Evolutionary conservation across 2,329 filamentous ascomycete genomes (phyloP).

Genomic region (Trichophaea hybrida): DNA sequence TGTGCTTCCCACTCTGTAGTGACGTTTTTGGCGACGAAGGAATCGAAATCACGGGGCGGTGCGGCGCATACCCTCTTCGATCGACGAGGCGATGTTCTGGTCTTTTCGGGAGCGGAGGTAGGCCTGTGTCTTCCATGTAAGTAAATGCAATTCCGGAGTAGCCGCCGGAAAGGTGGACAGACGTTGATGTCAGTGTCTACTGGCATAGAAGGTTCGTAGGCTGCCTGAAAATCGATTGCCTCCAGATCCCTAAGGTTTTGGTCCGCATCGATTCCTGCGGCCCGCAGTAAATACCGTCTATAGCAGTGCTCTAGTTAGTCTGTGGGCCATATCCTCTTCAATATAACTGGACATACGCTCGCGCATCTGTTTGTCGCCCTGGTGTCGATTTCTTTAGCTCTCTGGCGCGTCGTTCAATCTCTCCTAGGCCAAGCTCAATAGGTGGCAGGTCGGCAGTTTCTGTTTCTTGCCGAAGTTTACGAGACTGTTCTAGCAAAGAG

Average conservation of each 20-base stretch:
- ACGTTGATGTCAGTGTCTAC: slow-evolving; percentile 52
- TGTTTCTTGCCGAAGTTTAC: slow-evolving; percentile 36
- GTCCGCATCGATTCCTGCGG: slow-evolving; percentile 80
- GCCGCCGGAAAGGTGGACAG: slow-evolving; percentile 1
- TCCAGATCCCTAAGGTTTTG: slow-evolving; percentile 76
- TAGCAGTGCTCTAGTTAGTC: slow-evolving; percentile 35
- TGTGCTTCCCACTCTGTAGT: slow-evolving; percentile 94
- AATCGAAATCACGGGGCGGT: slow-evolving; percentile 81
- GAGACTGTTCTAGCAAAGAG: slow-evolving; percentile 27
- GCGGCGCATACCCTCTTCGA: slow-evolving; percentile 76
- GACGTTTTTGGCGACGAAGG: slow-evolving; percentile 85
- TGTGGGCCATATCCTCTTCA: slow-evolving; percentile 23
- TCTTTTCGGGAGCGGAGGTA: slow-evolving; percentile 78
- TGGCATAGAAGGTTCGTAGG: slow-evolving; percentile 32
- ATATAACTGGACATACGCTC: slow-evolving; percentile 35
- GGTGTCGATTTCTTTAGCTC: slow-evolving; percentile 63
- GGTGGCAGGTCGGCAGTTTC: slow-evolving; percentile 69
- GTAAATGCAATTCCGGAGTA: neutral
- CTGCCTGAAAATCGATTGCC: slow-evolving; percentile 49
- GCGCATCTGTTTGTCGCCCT: slow-evolving; percentile 35
- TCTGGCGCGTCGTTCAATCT: slow-evolving; percentile 63
- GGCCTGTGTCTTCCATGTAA: slow-evolving; percentile 37
- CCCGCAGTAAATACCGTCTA: slow-evolving; percentile 82
- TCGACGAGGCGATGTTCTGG: slow-evolving; percentile 81
- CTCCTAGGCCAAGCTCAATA: slow-evolving; percentile 78